Base-by-base conservation (phyloP, 768 basidiomycete species). In the Lentinula guzmanii region DNA sequence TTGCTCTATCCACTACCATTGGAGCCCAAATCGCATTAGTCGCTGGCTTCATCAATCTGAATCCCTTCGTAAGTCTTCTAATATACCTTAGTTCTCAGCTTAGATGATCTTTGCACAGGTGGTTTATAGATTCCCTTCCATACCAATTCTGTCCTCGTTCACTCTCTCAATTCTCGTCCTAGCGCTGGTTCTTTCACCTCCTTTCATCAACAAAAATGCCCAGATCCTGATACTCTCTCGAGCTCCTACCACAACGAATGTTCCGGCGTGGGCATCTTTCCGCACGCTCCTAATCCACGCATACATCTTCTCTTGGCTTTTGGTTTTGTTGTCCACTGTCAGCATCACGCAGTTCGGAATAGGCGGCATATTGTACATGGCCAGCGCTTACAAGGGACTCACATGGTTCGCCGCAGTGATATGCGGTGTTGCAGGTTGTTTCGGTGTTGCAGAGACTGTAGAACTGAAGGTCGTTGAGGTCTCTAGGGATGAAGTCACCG, bases 291-390 rank as follows among this genome's bases (percentile, higher is more conserved):
- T 83, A 46, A 61, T 84, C 35, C 82, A 86, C 58, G 71, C 79
- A 2, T 89, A 86, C 65, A 66, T 77, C 16, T 72, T 89, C 52
- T 84, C 83, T 4, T 89, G 86, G 84, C 58, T 82, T 1, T 69
- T 86, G 2, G 82, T 89, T 33, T 70, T 87, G 13, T 63, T 77
- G 33, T 75, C 82, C 16, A 86, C 85, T 0, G 62, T 79, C 18
- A 70, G 76, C 6, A 72, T 84, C 41, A 77, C 74, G 18, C 70
- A 69, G 5, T 62, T 74, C 2, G 67, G 77, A 4, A 65, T 88
- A 6, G 84, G 83, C 1, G 80, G 84, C 5, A 9, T 31, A 10
- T 71, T 81, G 13, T 90, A 89, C 66, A 79, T 84, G 64, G 65
- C 86, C 34, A 83, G 80, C 0, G 75, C 76, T 3, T 86, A 85